Percentiles rank a stretch among this genome's conserved stretches.
These are phyloP conservation scores for Boletus hoseneyae DNA, from an alignment of 1,284 basidiomycete genomes.

Conservation along the genomic window DNA sequence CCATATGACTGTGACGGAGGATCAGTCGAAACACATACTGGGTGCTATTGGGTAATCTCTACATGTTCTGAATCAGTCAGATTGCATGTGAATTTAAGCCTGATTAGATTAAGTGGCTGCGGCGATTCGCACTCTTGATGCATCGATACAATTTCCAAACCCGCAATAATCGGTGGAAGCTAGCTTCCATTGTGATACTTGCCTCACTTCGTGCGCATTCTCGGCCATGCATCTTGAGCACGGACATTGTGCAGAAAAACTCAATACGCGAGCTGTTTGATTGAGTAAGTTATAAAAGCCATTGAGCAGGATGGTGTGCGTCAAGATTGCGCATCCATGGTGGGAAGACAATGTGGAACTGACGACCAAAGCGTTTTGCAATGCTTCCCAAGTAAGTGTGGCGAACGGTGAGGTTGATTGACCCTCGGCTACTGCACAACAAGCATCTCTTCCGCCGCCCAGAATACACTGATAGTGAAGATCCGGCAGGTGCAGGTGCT, in stretches of 20 bases:
- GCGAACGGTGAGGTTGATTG: constrained; percentile 49
- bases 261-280: constrained; percentile 82
- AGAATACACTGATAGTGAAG: not conserved
- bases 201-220: constrained; percentile 82
- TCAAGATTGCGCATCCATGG: constrained; percentile 86
- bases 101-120: constrained; percentile 67
- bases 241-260: constrained; percentile 72
- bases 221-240: constrained; percentile 71
- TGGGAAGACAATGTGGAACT: constrained; percentile 76
- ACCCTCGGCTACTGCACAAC: constrained; percentile 79
- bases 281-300: constrained; percentile 54
- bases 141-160: constrained; percentile 64
- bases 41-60: constrained; percentile 64
- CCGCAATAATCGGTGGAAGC: constrained; percentile 73
- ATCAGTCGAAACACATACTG: constrained; percentile 72
- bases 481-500: constrained; percentile 77
- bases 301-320: constrained; percentile 71
- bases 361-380: constrained; percentile 67
- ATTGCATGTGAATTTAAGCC: not conserved
- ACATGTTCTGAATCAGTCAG: not conserved
- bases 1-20: constrained; percentile 73
- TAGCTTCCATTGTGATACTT: constrained; percentile 62
- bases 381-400: constrained; percentile 64
- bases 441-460: not conserved
- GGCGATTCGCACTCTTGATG: constrained; percentile 86